Evolutionary conservation across 345 rosid genomes (phyloP).

Genomic region (Lepidium sativum): DNA sequence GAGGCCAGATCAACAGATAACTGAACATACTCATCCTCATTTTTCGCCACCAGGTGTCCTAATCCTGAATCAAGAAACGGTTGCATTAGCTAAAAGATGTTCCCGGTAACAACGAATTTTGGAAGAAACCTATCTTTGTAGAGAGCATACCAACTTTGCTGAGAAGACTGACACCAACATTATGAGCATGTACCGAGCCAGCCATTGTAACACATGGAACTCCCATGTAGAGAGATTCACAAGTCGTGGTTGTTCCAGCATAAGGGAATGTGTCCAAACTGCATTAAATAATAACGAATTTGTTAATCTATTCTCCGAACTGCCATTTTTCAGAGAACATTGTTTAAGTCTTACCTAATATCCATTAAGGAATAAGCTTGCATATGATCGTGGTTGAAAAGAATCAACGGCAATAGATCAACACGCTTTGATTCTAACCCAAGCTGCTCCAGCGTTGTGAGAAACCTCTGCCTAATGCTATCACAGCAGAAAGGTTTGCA

Average conservation of each 20-base stretch:
- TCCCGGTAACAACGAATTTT: neutral
- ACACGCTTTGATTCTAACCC: conserved; percentile 93
- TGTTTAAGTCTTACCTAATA: conserved; percentile 53
- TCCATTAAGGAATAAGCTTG: conserved; percentile 99
- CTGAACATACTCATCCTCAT: conserved; percentile 82
- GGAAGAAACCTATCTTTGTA: neutral
- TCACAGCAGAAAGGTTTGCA: conserved; percentile 99
- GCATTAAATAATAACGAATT: conserved; percentile 10
- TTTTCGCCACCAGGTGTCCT: conserved; percentile 64
- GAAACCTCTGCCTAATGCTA: conserved; percentile 85
- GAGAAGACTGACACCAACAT: conserved; percentile 95
- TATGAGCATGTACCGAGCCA: conserved; percentile 94
- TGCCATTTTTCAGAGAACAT: neutral
- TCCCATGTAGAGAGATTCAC: conserved; percentile 98
- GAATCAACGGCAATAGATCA: conserved; percentile 95
- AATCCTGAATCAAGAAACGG: conserved; percentile 47
- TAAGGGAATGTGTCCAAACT: conserved; percentile 99
- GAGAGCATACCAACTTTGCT: conserved; percentile 67
- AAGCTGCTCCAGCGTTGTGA: conserved; percentile 72
- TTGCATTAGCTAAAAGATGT: conserved; percentile 3
- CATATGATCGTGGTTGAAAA: conserved; percentile 97
- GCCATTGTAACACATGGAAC: conserved; percentile 98
- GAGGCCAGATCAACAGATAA: conserved; percentile 75
- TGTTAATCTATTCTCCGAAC: neutral
- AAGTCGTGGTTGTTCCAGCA: conserved; percentile 99